Conservation (phyloP, 768 basidiomycete species). For the Tulasnella sp. region DNA sequence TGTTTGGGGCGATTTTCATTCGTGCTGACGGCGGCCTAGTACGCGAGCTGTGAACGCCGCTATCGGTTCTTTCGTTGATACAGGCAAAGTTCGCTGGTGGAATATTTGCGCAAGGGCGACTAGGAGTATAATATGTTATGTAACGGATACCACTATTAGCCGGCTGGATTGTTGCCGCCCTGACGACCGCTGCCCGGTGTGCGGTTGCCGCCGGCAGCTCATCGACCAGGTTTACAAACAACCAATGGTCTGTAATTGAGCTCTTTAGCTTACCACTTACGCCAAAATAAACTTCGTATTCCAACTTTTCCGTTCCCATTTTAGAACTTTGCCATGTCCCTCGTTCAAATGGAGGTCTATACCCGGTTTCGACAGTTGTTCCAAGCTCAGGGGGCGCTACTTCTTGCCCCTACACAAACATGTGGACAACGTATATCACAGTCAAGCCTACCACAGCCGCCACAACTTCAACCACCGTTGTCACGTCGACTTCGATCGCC, state of each 20-base stretch:
- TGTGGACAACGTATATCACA: background rate
- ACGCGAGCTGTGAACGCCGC: background rate
- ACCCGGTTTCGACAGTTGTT: background rate
- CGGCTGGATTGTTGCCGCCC: background rate
- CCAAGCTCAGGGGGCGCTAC: background rate
- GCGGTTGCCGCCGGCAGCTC: background rate
- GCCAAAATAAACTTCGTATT: background rate
- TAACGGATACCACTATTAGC: slow-evolving; percentile 6
- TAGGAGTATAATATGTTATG: slow-evolving; percentile 15
- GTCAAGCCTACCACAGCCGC: background rate
- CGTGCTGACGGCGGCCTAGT: background rate
- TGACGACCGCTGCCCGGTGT: background rate
- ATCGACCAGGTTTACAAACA: slow-evolving; percentile 33
- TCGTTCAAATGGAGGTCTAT: slow-evolving; percentile 1
- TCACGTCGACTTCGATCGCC: background rate
- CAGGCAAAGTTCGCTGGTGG: slow-evolving; percentile 6
- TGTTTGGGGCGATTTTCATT: background rate
- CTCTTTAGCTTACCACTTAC: too few relatives aligned
- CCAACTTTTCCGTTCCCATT: background rate
- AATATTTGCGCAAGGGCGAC: slow-evolving; percentile 23
- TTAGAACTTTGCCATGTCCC: slow-evolving; percentile 10
- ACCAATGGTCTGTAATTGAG: slow-evolving; percentile 9
- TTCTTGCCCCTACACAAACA: background rate
- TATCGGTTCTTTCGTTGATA: background rate
- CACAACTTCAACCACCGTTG: background rate